A percentile compares a stretch with the other conserved stretches of the same genome.
Evolutionary conservation across 2,329 filamentous ascomycete genomes (phyloP).

Genomic region (Fusarium sp.): DNA sequence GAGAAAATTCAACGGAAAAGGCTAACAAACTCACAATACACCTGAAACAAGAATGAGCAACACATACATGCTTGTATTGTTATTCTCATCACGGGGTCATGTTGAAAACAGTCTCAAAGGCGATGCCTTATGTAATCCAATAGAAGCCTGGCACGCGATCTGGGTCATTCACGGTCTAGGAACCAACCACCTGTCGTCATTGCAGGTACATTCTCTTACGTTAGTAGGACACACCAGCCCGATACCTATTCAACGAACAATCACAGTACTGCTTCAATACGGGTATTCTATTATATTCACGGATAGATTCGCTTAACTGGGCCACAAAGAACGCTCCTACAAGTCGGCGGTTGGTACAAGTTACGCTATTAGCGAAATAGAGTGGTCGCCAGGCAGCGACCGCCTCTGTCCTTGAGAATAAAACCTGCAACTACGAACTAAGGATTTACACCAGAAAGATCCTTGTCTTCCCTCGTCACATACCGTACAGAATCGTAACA

Average conservation of each 20-base stretch:
- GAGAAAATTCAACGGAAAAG: neutral
- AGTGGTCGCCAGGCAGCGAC: slow-evolving; percentile 39
- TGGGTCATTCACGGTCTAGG: slow-evolving; percentile 16
- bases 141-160: slow-evolving; percentile 19
- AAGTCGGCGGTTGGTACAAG: slow-evolving; percentile 20
- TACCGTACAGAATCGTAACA: neutral
- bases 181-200: slow-evolving; percentile 29
- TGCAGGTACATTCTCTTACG: neutral
- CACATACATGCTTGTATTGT: neutral
- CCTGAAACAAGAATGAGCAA: neutral
- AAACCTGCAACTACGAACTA: slow-evolving; percentile 16
- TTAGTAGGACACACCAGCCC: slow-evolving; percentile 3
- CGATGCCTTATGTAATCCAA: slow-evolving; percentile 27
- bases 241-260: neutral
- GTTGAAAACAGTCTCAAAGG: neutral
- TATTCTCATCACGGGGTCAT: slow-evolving; percentile 10
- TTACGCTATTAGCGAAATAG: slow-evolving; percentile 13
- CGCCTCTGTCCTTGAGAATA: slow-evolving; percentile 21
- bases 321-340: slow-evolving; percentile 11
- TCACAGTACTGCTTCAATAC: neutral
- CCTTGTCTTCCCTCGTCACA: neutral
- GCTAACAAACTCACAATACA: neutral
- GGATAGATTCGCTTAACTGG: slow-evolving; percentile 9
- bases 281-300: neutral
- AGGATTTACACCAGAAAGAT: neutral